Conservation (phyloP, 1,284 basidiomycete species). For the Tilletiopsis washingtonensis region DNA sequence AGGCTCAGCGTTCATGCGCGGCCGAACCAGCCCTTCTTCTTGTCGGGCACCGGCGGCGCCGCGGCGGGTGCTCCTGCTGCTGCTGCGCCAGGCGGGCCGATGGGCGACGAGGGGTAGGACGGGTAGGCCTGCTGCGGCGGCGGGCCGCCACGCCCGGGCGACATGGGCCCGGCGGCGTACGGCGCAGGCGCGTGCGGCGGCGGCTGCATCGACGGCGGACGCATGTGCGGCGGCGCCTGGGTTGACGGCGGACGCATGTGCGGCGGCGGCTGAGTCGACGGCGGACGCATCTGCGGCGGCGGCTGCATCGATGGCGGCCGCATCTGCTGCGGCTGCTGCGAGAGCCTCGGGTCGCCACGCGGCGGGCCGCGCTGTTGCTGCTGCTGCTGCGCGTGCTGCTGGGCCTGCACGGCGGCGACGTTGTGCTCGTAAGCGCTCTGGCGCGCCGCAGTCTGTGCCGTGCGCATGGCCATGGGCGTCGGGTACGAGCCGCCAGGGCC, state of each 20-base stretch:
- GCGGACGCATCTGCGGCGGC: slow-evolving; percentile 4
- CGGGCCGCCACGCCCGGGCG: slow-evolving; percentile 8
- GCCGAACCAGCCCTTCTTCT: slow-evolving; percentile 27
- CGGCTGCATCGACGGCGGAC: neutral
- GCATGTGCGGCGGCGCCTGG: neutral
- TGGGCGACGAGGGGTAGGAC: slow-evolving; percentile 16
- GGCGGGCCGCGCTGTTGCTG: neutral
- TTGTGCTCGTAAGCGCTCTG: slow-evolving; percentile 32
- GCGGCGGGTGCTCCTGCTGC: slow-evolving; percentile 2
- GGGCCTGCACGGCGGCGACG: slow-evolving; percentile 26
- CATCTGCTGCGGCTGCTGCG: slow-evolving; percentile 3
- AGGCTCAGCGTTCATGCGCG: slow-evolving; percentile 8
- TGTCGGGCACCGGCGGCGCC: neutral
- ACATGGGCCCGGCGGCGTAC: too few species aligned
- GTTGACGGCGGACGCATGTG: neutral
- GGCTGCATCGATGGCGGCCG: slow-evolving; percentile 1
- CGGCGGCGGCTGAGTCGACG: too few species aligned
- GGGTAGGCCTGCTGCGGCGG: slow-evolving; percentile 18
- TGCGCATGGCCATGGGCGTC: slow-evolving; percentile 39
- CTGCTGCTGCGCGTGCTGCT: slow-evolving; percentile 13
- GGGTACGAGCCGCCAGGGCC: slow-evolving; percentile 30
- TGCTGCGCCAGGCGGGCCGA: slow-evolving; percentile 7
- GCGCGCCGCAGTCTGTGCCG: slow-evolving; percentile 36
- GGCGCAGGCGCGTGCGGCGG: too few species aligned
- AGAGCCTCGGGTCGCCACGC: too few species aligned